phyloP scores from a whole-genome alignment of 2,329 filamentous ascomycete genomes.

The Aureobasidium sp. region DNA sequence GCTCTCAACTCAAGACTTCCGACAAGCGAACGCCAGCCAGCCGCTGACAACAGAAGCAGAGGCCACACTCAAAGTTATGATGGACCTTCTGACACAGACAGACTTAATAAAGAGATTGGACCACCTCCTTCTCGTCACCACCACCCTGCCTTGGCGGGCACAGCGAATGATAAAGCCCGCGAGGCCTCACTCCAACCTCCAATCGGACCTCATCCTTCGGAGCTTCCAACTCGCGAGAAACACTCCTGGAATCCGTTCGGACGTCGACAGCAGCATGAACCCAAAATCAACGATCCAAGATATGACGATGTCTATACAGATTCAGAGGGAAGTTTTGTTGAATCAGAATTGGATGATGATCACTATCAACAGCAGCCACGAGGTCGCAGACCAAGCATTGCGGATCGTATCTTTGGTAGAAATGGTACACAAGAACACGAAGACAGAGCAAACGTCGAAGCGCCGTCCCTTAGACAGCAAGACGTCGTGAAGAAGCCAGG shows the following conservation, averaged over 20 bases:
- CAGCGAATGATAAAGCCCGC: background rate
- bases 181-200: background rate
- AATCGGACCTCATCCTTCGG: background rate
- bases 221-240: background rate
- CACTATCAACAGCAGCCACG: conserved; percentile 16
- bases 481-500: conserved; percentile 27
- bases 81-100: background rate
- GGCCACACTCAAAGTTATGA: background rate
- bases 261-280: background rate
- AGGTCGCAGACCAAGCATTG: conserved; percentile 21
- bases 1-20: background rate
- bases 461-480: conserved; percentile 17
- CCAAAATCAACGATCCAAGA: background rate
- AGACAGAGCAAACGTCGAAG: background rate
- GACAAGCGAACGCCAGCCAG: conserved; percentile 2
- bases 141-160: conserved; percentile 5
- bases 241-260: background rate
- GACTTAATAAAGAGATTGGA: background rate
- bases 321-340: conserved; percentile 19
- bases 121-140: background rate
- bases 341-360: conserved; percentile 19
- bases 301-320: conserved; percentile 13
- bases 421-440: background rate
- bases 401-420: conserved; percentile 23
- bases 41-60: background rate